Evolutionary conservation across 495 filamentous ascomycete species (phyloP).

Genomic region (Daldinia loculata): DNA sequence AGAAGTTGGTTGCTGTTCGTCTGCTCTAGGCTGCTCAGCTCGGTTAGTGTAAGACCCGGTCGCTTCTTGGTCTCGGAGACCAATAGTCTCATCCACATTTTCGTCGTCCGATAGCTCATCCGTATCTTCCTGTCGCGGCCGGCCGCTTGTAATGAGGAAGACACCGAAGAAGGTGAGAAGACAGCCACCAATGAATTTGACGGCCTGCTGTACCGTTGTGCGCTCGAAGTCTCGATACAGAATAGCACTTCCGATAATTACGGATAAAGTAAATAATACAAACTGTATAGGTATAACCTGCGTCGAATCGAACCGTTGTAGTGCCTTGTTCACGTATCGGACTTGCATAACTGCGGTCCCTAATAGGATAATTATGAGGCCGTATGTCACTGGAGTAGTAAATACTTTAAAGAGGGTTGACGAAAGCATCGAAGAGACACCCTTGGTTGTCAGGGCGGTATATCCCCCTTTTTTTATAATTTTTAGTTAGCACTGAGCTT

Average conservation of each 20-base stretch:
- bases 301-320: constrained; percentile 94
- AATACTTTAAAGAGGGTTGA: constrained; percentile 86
- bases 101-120: constrained; percentile 63
- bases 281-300: constrained; percentile 98
- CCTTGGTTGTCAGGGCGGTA: constrained; percentile 94
- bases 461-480: constrained; percentile 75
- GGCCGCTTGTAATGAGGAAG: constrained; percentile 85
- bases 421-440: constrained; percentile 92
- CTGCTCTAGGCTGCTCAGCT: constrained; percentile 37
- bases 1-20: constrained; percentile 27
- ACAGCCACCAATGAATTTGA: constrained; percentile 90
- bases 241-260: constrained; percentile 92
- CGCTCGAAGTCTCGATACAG: constrained; percentile 94
- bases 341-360: constrained; percentile 93
- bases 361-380: constrained; percentile 77
- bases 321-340: constrained; percentile 91
- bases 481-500: constrained; percentile 45
- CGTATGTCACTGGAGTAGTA: constrained; percentile 90
- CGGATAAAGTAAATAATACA: constrained; percentile 92
- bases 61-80: constrained; percentile 52
- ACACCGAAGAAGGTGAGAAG: constrained; percentile 91
- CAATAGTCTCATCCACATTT: constrained; percentile 61
- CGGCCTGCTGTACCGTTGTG: constrained; percentile 70
- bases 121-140: constrained; percentile 61
- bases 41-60: constrained; percentile 33